Conservation (phyloP, 2,329 filamentous ascomycete species). For the Aspergillus flavus region DNA sequence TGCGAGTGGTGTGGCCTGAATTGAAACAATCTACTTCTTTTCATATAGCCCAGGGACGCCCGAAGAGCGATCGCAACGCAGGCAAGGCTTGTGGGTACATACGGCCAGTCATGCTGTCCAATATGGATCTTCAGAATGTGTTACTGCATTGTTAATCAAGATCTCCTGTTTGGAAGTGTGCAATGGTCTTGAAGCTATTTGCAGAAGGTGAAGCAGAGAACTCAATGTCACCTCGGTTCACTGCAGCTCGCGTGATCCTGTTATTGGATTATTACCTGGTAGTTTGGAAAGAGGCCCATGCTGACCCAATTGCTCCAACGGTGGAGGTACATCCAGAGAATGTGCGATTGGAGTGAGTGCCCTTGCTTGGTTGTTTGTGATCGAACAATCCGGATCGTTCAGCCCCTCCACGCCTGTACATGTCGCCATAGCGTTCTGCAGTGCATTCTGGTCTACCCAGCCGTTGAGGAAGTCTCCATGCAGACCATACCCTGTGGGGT, state of each 20-base stretch:
- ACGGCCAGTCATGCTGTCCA: neutral
- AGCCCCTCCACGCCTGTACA: conserved; percentile 21
- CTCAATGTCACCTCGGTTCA: neutral
- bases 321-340: conserved; percentile 12
- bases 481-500: conserved; percentile 55
- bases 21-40: neutral
- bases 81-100: neutral
- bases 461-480: conserved; percentile 59
- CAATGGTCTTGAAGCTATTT: neutral
- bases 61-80: neutral
- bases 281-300: conserved; percentile 15
- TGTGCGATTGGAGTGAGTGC: conserved; percentile 12
- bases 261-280: conserved; percentile 21
- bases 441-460: conserved; percentile 44
- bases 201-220: neutral
- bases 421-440: conserved; percentile 41
- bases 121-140: neutral
- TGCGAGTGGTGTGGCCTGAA: neutral
- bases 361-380: conserved; percentile 18
- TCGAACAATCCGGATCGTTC: conserved; percentile 18
- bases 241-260: neutral
- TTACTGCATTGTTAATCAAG: neutral
- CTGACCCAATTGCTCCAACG: conserved; percentile 21
- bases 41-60: neutral
- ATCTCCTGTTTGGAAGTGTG: too few species aligned